phyloP scores from a whole-genome alignment of 441 rosid genomes.

The Francoa sonchifolia region DNA sequence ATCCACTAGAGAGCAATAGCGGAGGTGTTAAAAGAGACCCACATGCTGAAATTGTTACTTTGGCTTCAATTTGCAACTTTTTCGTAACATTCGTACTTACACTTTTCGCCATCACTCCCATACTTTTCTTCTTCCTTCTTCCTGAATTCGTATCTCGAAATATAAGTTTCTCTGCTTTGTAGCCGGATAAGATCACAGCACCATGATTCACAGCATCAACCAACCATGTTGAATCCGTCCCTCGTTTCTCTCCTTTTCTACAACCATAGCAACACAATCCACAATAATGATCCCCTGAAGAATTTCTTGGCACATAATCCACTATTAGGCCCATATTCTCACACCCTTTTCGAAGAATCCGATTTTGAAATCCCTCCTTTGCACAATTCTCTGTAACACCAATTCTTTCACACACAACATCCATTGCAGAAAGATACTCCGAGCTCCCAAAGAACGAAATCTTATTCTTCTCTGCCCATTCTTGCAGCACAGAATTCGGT shows the following conservation, averaged over 20 bases:
- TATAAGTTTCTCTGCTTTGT: conserved; percentile 64
- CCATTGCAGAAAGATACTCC: conserved; percentile 55
- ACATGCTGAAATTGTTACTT: conserved; percentile 59
- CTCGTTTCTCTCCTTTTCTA: conserved; percentile 63
- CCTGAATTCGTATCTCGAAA: conserved; percentile 24
- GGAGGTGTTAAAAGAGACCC: conserved; percentile 83
- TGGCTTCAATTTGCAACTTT: conserved; percentile 55
- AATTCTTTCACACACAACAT: conserved; percentile 50
- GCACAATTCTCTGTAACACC: conserved; percentile 54
- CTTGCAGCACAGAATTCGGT: conserved; percentile 45
- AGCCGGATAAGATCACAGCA: conserved; percentile 63
- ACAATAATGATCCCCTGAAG: conserved; percentile 66
- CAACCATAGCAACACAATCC: conserved; percentile 85
- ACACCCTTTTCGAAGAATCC: conserved; percentile 64
- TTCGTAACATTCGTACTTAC: conserved; percentile 23
- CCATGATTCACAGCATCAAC: conserved; percentile 61
- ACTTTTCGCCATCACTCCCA: conserved; percentile 44
- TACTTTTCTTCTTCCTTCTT: conserved; percentile 43
- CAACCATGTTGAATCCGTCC: conserved; percentile 74
- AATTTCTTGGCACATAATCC: conserved; percentile 44
- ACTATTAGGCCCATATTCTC: conserved; percentile 47
- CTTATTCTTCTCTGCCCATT: conserved; percentile 51
- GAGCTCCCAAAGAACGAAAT: conserved; percentile 31
- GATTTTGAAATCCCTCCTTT: conserved; percentile 64
- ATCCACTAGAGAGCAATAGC: conserved; percentile 62